Evolutionary conservation across 176 grass and related monocot genomes (phyloP), one percentile per base, ranked within the genome.

Genomic region (Typha latifolia): DNA sequence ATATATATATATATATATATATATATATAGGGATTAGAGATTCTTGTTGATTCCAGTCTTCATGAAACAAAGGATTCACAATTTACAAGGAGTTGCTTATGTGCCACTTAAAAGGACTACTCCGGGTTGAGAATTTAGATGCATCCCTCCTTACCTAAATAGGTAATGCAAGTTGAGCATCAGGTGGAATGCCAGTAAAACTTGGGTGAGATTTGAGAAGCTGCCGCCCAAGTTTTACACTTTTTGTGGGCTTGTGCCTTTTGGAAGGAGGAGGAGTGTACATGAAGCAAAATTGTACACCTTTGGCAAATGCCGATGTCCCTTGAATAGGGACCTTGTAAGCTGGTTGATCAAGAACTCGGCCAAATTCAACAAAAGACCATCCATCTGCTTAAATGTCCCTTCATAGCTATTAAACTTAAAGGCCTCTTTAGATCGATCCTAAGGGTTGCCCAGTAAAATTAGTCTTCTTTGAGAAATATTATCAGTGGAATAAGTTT

Each of bases 241-340:
- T 43, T 64, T 64, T 64, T 94, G 75, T 79, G 65, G 62, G 64
- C 47, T 12, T 68, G 86, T 68, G 83, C 83, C 68, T 64, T 72
- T 7, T 69, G 77, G 53, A 49, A 32, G 78, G 66, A 47, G 43
- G 81, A 95, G 91, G 77, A 95, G 91, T 95, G 81, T 43, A 56
- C 49, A 62, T 14, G 70, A 95, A 95, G 91, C 84, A 87, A 95
- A 70, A 53, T 63, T 51, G 20, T 62, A 21, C 75, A 80, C 86
- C 84, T 95, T 95, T 95, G 83, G 90, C 83, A 77, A 79, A 87
- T 80, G 84, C 84, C 37, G 1, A 43, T 43, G 37, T 43, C 37
- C 37, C 37, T 43, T 43, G 37, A 10, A 6, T 1, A 43, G 9
- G 37, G 7, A 43, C 37, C 37, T 10, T 43, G 37, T 43, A 43